Percentiles rank a stretch among this genome's conserved stretches.
phyloP scores from a whole-genome alignment of 257 asterid species.

The Plantago ovata region DNA sequence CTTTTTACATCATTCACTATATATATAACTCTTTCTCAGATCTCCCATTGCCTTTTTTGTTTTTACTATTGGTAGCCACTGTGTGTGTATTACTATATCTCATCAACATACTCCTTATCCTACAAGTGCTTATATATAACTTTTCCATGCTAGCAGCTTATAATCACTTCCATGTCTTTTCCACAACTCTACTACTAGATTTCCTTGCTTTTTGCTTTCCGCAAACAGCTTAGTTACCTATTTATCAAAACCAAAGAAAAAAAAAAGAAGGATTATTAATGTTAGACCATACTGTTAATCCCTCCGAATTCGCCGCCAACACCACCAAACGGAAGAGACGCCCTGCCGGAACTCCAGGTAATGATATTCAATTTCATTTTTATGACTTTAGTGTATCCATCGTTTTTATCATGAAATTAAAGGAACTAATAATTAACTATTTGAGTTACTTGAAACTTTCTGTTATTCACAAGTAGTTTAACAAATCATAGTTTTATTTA shows the following conservation, averaged over 20 bases:
- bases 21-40: not conserved
- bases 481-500: too few relatives aligned
- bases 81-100: constrained; percentile 19
- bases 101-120: constrained; percentile 17
- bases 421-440: too few relatives aligned
- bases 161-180: too few relatives aligned
- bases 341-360: constrained; percentile 96
- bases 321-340: constrained; percentile 58
- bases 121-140: not conserved
- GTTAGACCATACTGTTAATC: constrained; percentile 24
- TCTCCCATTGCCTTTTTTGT: constrained; percentile 25
- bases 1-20: constrained; percentile 26
- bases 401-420: too few relatives aligned
- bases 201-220: not conserved
- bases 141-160: too few relatives aligned
- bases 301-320: constrained; percentile 27
- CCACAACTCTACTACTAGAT: too few relatives aligned
- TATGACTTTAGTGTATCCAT: not conserved
- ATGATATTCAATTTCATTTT: not conserved
- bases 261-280: constrained; percentile 18
- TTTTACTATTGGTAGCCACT: constrained; percentile 10
- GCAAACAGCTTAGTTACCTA: not conserved
- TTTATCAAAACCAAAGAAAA: too few relatives aligned
- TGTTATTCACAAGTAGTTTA: not conserved
- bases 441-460: not conserved